Conservation (phyloP, 495 filamentous ascomycete species). For the Entonaema liquescens region DNA sequence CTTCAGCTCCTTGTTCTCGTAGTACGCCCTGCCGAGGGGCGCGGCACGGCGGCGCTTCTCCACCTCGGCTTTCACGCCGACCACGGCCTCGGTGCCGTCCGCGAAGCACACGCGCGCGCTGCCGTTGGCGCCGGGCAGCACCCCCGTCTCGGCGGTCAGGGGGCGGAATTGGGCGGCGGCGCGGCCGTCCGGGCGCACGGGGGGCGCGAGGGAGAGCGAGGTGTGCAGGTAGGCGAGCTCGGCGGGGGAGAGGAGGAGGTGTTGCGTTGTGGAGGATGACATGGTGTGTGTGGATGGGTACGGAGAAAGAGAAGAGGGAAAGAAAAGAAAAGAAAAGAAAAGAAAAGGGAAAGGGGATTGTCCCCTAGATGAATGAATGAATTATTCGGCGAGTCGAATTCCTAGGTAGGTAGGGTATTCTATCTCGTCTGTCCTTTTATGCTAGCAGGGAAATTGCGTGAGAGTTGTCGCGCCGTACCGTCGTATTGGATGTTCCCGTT, state of each 20-base stretch:
- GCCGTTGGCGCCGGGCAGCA: slow-evolving; percentile 89
- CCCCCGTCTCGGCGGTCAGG: slow-evolving; percentile 84
- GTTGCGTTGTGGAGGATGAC: slow-evolving; percentile 50
- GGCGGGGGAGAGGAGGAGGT: slow-evolving; percentile 83
- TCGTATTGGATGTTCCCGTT: slow-evolving; percentile 1
- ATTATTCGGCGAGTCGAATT: background rate
- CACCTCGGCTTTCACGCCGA: slow-evolving; percentile 93
- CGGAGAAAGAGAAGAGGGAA: background rate
- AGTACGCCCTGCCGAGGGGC: slow-evolving; percentile 6
- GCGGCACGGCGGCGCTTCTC: slow-evolving; percentile 56
- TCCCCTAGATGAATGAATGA: background rate
- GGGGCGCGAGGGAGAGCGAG: slow-evolving; percentile 78
- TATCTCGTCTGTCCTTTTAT: background rate
- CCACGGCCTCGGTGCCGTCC: slow-evolving; percentile 93
- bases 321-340: background rate
- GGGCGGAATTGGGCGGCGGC: slow-evolving; percentile 88
- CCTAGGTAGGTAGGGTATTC: background rate
- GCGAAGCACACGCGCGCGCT: slow-evolving; percentile 92
- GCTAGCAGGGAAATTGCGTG: no score
- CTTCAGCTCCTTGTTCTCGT: slow-evolving; percentile 43
- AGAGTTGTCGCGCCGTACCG: no score
- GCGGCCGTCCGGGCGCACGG: slow-evolving; percentile 90
- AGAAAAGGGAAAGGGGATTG: background rate
- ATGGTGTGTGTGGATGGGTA: slow-evolving; percentile 9
- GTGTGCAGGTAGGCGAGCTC: slow-evolving; percentile 96